phyloP scores from a whole-genome alignment of 805 yeast species.

The Torulaspora gathmanii region DNA sequence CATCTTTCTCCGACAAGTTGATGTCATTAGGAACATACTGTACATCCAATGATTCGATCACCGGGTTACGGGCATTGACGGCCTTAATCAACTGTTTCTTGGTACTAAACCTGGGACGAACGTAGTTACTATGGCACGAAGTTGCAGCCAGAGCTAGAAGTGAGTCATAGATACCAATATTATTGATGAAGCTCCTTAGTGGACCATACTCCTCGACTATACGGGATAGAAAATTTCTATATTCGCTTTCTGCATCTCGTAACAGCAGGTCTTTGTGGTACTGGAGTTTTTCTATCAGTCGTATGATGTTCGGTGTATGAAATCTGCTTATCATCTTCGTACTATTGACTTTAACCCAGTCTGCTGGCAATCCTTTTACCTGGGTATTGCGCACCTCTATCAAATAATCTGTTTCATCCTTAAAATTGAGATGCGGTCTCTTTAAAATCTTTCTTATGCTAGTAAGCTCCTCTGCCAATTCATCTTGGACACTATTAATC shows the following conservation, averaged over 20 bases:
- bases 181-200: slow-evolving; percentile 42
- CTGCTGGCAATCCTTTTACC: slow-evolving; percentile 55
- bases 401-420: slow-evolving; percentile 62
- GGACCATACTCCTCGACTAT: slow-evolving; percentile 39
- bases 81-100: slow-evolving; percentile 46
- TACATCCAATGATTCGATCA: slow-evolving; percentile 48
- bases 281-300: slow-evolving; percentile 50
- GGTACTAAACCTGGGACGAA: slow-evolving; percentile 49
- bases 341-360: slow-evolving; percentile 74
- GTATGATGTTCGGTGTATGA: slow-evolving; percentile 54
- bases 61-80: slow-evolving; percentile 60
- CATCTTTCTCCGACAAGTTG: slow-evolving; percentile 41
- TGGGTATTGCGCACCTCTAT: slow-evolving; percentile 67
- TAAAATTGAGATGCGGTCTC: slow-evolving; percentile 55
- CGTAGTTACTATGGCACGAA: slow-evolving; percentile 45
- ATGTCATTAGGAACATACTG: slow-evolving; percentile 66
- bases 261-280: slow-evolving; percentile 52
- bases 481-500: slow-evolving; percentile 43
- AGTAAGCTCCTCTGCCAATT: slow-evolving; percentile 51
- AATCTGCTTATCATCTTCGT: slow-evolving; percentile 67
- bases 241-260: slow-evolving; percentile 28
- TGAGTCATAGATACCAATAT: slow-evolving; percentile 59
- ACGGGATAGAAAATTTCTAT: slow-evolving; percentile 33
- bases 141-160: slow-evolving; percentile 61
- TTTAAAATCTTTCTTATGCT: slow-evolving; percentile 43